Conservation (phyloP, 257 asterid genomes). For the Ocimum tenuiflorum region DNA sequence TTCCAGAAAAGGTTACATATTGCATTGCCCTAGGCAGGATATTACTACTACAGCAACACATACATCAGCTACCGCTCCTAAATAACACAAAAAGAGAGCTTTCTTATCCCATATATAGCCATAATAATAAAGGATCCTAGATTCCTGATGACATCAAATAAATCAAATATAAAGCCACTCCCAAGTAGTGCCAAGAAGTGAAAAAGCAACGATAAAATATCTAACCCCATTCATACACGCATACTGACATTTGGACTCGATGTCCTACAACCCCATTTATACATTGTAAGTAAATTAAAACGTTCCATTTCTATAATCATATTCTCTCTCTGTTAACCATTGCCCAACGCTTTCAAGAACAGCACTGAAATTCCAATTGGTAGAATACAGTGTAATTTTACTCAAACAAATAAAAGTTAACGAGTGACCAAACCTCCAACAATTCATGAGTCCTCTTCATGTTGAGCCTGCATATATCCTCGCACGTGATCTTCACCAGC, state of each 20-base stretch:
- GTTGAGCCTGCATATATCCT: conserved; percentile 79
- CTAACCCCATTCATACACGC: not conserved
- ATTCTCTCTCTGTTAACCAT: not conserved
- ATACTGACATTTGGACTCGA: not conserved
- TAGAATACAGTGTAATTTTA: not conserved
- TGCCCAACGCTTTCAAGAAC: not conserved
- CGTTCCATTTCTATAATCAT: not conserved
- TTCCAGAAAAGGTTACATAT: not conserved
- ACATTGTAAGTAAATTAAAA: not conserved
- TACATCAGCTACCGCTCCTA: not conserved
- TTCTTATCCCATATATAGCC: not conserved
- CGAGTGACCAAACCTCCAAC: conserved; percentile 57
- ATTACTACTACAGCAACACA: not conserved
- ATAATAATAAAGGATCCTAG: too few species aligned
- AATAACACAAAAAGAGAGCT: not conserved
- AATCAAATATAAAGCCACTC: too few species aligned
- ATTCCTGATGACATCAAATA: too few species aligned
- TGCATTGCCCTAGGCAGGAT: not conserved
- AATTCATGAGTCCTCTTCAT: conserved; percentile 96
- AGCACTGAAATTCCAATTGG: not conserved
- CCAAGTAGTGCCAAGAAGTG: too few species aligned
- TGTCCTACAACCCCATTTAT: not conserved
- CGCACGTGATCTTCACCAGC: conserved; percentile 71
- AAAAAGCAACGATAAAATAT: not conserved
- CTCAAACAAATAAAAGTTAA: not conserved